A percentile compares a stretch with the other conserved stretches of the same genome.
phyloP scores from a whole-genome alignment of 202 grass and related monocot genomes.

The Carex sylvatica region DNA sequence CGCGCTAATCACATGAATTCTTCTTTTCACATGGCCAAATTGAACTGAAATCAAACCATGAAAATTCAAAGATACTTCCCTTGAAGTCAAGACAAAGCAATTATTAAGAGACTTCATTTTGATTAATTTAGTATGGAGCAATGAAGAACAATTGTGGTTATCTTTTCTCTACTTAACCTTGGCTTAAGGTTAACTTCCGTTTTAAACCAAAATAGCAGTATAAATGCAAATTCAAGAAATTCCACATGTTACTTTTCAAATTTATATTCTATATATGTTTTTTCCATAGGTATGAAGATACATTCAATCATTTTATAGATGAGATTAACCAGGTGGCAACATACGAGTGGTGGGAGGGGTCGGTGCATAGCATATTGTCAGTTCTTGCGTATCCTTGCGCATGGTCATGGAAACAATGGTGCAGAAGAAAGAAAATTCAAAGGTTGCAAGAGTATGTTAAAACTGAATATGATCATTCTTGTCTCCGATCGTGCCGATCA shows the following conservation, averaged over 20 bases:
- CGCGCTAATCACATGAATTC: background rate
- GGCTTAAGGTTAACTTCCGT: background rate
- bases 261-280: slow-evolving; percentile 2
- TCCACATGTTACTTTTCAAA: background rate
- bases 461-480: slow-evolving; percentile 98
- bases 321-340: slow-evolving; percentile 93
- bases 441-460: slow-evolving; percentile 95
- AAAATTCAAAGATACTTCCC: background rate
- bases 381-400: slow-evolving; percentile 98
- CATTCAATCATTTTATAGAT: slow-evolving; percentile 97
- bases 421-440: slow-evolving; percentile 87
- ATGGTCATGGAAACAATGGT: slow-evolving; percentile 99
- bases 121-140: background rate
- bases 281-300: slow-evolving; percentile 87
- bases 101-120: background rate
- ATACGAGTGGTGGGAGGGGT: slow-evolving; percentile 99
- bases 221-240: background rate
- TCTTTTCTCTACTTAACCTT: slow-evolving; percentile 1
- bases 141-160: background rate
- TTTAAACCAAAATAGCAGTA: background rate
- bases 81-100: background rate
- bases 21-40: background rate
- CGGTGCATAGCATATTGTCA: slow-evolving; percentile 90
- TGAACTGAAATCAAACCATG: background rate
- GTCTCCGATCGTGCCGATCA: slow-evolving; percentile 94